These are phyloP conservation scores for Lactarius vividus DNA, from an alignment of 768 basidiomycete species.

Conservation along the genomic window DNA sequence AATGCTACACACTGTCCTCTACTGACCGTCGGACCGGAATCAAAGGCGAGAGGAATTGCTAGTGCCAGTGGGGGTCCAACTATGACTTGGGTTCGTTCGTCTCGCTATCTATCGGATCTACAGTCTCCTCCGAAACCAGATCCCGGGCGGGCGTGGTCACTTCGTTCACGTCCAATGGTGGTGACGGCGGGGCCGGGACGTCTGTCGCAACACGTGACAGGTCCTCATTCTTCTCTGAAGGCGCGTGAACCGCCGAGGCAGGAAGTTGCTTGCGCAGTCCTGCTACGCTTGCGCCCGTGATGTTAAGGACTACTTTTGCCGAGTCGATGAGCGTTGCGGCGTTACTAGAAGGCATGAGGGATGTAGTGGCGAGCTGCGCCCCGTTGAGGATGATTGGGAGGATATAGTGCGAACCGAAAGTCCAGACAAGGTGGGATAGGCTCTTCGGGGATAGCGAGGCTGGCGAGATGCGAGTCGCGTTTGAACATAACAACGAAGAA, in stretches of 20 bases:
- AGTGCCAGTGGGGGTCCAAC: neutral
- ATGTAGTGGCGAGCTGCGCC: constrained; percentile 6
- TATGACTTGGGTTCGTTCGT: neutral
- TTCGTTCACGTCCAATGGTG: neutral
- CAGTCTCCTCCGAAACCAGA: neutral
- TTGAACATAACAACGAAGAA: neutral
- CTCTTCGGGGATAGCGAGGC: neutral
- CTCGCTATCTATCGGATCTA: neutral
- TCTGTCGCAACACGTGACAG: neutral
- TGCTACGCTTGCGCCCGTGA: constrained; percentile 6
- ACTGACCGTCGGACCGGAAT: neutral
- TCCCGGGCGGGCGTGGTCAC: neutral
- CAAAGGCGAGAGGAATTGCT: neutral
- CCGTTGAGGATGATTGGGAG: constrained; percentile 5
- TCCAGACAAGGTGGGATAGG: neutral
- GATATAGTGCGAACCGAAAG: constrained; percentile 8
- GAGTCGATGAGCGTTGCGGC: constrained; percentile 4
- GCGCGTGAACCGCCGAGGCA: neutral
- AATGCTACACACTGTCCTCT: no score
- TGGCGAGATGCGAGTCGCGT: neutral
- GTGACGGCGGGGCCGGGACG: neutral
- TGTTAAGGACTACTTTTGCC: constrained; percentile 16
- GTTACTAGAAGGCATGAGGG: neutral
- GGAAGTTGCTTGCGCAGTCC: constrained; percentile 3
- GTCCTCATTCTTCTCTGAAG: neutral